A percentile compares a stretch with the other conserved stretches of the same genome.
Conservation (phyloP, 257 asterid species). For the Nicotiana obtusifolia region DNA sequence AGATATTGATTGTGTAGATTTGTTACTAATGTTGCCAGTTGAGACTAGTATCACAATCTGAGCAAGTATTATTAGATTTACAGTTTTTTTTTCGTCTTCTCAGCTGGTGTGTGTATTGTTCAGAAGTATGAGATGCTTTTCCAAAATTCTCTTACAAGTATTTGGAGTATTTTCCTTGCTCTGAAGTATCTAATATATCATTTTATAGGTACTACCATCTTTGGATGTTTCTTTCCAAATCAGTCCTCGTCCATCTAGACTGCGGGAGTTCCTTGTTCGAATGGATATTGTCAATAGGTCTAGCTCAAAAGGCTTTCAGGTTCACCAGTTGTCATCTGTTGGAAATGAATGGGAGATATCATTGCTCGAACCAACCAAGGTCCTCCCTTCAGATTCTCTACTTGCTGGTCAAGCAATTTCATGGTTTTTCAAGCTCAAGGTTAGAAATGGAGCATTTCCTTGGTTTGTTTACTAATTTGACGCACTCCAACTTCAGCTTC, state of each 20-base stretch:
- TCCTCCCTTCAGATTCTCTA: constrained; percentile 44
- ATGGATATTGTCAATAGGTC: constrained; percentile 87
- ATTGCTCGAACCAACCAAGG: constrained; percentile 54
- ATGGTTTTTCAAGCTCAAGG: constrained; percentile 90
- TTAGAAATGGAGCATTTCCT: constrained; percentile 22
- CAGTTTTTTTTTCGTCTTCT: not conserved
- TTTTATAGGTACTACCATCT: constrained; percentile 75
- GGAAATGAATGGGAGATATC: constrained; percentile 85
- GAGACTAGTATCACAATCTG: not conserved
- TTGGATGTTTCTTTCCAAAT: constrained; percentile 72
- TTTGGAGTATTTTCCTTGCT: not conserved
- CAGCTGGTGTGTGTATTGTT: not conserved
- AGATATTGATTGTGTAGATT: not conserved
- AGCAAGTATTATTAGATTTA: not conserved
- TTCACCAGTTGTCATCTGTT: constrained; percentile 82
- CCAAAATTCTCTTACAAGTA: constrained; percentile 13
- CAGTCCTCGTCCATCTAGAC: constrained; percentile 70
- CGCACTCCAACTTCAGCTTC: not conserved
- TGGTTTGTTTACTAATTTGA: not conserved
- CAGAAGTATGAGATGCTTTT: not conserved
- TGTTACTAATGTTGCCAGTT: not conserved
- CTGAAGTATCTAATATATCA: constrained; percentile 11
- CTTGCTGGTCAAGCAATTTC: constrained; percentile 89
- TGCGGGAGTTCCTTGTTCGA: constrained; percentile 77
- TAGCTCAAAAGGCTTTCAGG: constrained; percentile 65